Conservation (phyloP, 2,329 filamentous ascomycete genomes). For the Leptographium procerum region DNA sequence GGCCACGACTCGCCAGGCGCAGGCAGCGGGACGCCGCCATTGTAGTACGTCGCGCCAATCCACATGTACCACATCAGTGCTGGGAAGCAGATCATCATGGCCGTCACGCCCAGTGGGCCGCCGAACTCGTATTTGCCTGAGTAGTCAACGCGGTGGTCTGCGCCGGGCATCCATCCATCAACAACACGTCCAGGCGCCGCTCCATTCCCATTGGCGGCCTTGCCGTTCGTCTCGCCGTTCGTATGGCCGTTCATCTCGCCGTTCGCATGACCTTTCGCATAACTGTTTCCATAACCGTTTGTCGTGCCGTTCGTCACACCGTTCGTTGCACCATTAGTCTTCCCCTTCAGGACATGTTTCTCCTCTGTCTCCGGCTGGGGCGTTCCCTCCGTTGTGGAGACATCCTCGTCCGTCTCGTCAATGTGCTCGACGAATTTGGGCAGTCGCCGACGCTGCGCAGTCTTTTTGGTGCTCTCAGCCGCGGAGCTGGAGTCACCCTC, state of each 20-base stretch:
- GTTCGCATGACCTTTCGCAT: conserved; percentile 10
- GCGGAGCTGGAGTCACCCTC: conserved; percentile 39
- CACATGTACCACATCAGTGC: conserved; percentile 98
- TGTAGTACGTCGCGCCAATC: conserved; percentile 88
- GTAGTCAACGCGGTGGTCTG: conserved; percentile 51
- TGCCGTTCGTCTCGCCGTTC: conserved; percentile 16
- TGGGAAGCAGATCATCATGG: conserved; percentile 92
- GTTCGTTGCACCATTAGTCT: background rate
- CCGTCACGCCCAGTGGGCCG: conserved; percentile 64
- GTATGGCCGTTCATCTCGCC: conserved; percentile 20
- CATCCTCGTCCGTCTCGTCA: conserved; percentile 30
- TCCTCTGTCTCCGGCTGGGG: background rate
- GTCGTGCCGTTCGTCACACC: conserved; percentile 3
- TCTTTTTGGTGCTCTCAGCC: conserved; percentile 23
- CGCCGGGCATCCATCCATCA: conserved; percentile 48
- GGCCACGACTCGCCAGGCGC: conserved; percentile 51
- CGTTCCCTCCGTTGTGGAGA: background rate
- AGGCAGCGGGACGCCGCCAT: conserved; percentile 66
- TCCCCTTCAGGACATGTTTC: background rate
- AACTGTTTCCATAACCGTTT: background rate
- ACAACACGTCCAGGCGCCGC: conserved; percentile 19
- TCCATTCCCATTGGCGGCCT: conserved; percentile 19
- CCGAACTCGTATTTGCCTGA: conserved; percentile 72
- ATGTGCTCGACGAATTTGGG: conserved; percentile 39
- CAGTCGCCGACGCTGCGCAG: conserved; percentile 30